Conservation (phyloP, 768 basidiomycete species). For the Pleurotus sapidus region DNA sequence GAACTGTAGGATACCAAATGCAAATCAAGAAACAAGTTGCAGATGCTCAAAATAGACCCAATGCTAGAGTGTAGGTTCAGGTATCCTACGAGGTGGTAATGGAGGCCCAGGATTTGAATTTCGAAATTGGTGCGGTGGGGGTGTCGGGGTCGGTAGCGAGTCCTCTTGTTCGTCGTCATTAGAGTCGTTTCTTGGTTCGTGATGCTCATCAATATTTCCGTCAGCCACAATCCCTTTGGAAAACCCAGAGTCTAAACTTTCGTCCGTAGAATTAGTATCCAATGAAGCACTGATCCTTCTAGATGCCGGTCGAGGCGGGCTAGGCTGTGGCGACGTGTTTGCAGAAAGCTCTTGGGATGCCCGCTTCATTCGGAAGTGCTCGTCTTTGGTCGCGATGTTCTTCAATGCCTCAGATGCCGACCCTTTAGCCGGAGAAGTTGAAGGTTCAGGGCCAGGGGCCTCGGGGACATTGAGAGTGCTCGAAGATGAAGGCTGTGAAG, state of each 20-base stretch:
- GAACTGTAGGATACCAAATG: too few species aligned
- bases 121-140: not conserved
- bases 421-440: constrained; percentile 1
- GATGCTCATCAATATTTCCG: not conserved
- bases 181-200: not conserved
- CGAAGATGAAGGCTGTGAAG: constrained; percentile 14
- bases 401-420: constrained; percentile 54
- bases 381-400: constrained; percentile 50
- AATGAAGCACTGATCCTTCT: not conserved
- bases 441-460: constrained; percentile 10
- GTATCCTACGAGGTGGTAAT: constrained; percentile 28
- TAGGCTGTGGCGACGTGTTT: constrained; percentile 7
- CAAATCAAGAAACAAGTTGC: not conserved
- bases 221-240: not conserved
- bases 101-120: constrained; percentile 22
- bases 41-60: not conserved
- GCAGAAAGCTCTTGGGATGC: constrained; percentile 19
- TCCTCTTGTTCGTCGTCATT: not conserved
- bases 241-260: not conserved
- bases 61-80: not conserved
- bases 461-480: not conserved
- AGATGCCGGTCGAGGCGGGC: constrained; percentile 12
- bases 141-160: constrained; percentile 1
- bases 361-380: constrained; percentile 23
- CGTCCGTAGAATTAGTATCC: not conserved